Evolutionary conservation across 768 basidiomycete species (phyloP), one percentile per base, ranked within the genome.

Genomic region (Phanerochaete carnosa): DNA sequence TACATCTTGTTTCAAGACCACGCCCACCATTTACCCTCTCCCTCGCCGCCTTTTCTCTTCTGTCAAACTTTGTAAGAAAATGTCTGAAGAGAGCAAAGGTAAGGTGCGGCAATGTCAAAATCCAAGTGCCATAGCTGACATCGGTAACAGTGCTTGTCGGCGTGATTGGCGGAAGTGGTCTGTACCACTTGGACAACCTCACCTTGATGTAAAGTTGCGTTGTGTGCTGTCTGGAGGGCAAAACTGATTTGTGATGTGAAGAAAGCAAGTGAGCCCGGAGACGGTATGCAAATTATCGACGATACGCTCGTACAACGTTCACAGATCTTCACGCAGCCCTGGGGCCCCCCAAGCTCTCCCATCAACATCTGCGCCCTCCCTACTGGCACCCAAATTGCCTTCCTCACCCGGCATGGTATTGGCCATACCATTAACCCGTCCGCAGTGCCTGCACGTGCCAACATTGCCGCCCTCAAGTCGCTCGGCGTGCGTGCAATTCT

Each of bases 391-490:
- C 81, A 79, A 49, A 76, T 98, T 64, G 96, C 96, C 55, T 99
- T 98, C 79, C 75, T 98, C 54, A 89, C 96, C 0, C 87, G 96
- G 11, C 97, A 98, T 71, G 95, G 95, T 15, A 69, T 73, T n/a
- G 82, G 84, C 11, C 96, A 98, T 77, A 81, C 76, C 63, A 83
- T 94, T 73, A 70, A 82, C 16, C 96, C 96, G 1, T 90, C 94
- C 6, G 71, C 81, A 33, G 90, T 98, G 8, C 95, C 95, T 50
- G 75, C 80, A 0, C 87, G 92, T 55, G 96, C 96, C 64, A 99
- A 98, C 81, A 94, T 98, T 69, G 90, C 95, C 29, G 96, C 95
- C 0, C 82, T 98, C 69, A 98, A 98, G 75, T 88, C 86, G 45
- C 81, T 98, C 65, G 96, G 96, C 45, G 91, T 94, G 8, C 84